Evolutionary conservation across 176 grass and related monocot species (phyloP), one percentile per base, ranked within the genome.

Genomic region (Oryza punctata): DNA sequence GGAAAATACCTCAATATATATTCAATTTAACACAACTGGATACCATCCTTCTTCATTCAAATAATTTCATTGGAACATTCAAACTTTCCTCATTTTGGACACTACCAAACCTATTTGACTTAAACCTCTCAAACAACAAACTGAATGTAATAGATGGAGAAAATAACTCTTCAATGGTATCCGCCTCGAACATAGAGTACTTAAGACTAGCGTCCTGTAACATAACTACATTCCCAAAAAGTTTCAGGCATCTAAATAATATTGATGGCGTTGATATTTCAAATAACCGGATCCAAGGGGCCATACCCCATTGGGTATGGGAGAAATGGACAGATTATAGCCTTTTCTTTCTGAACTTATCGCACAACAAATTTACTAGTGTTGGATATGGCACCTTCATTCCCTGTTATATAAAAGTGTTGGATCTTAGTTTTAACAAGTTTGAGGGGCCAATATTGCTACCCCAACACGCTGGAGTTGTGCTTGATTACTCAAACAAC

Each of bases 151-250:
- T 23, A 26, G 87, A 89, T 12, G 79, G 38, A 86, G 70, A 28
- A 15, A 27, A 47, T 27, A 65, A 50, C 67, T 76, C 69, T 68
- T 69, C 8, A 28, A 0, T 41, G 4, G 11, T 40, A 9, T 80
- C 71, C 30, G 80, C 76, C 37, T 86, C 82, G 0, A 60, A 86
- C 3, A 71, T 92, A 6, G 59, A 7, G 7, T 74, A 68, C 2
- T 32, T 92, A 26, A 70, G 54, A 10, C 73, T 92, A 28, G 78
- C 46, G 21, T 92, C 75, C n/a, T 92, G 90, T 87, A 86, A 86
- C 64, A 41, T 92, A 29, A 68, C 49, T 44, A 84, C 26, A 32
- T 60, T 92, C 18, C 90, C 86, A 50, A 73, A 13, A 64, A 72
- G 84, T 21, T 19, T 92, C 11, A 72, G 64, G 38, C 63, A 86